A percentile compares a stretch with the other conserved stretches of the same genome.
Evolutionary conservation across 2,329 filamentous ascomycete species (phyloP).

Genomic region (Fusarium phyllophilum): DNA sequence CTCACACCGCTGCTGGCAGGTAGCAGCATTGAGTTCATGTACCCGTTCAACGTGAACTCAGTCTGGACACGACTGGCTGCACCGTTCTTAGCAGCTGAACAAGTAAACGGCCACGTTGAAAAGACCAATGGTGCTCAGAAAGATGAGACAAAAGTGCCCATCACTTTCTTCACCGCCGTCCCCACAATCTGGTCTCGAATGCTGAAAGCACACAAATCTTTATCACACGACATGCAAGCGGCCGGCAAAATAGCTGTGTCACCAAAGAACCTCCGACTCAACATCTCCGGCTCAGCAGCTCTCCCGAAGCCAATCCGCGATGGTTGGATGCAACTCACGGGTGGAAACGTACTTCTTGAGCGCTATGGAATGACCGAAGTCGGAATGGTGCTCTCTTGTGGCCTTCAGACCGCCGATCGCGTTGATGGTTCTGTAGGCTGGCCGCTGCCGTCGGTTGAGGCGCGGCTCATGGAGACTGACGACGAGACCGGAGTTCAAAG

Average conservation of each 20-base stretch:
- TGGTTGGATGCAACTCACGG: constrained; percentile 81
- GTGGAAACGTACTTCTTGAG: constrained; percentile 89
- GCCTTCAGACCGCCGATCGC: constrained; percentile 78
- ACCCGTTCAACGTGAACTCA: constrained; percentile 86
- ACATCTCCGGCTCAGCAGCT: constrained; percentile 94
- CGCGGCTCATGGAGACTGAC: constrained; percentile 76
- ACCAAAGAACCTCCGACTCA: constrained; percentile 82
- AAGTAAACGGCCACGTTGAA: constrained; percentile 35
- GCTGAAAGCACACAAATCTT: constrained; percentile 73
- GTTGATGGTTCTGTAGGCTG: constrained; percentile 94
- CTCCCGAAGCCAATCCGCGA: constrained; percentile 88
- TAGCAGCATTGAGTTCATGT: constrained; percentile 91
- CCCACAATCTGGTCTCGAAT: constrained; percentile 95
- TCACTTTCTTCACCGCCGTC: constrained; percentile 95
- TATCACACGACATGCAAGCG: constrained; percentile 69
- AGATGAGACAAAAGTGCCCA: constrained; percentile 46
- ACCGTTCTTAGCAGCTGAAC: constrained; percentile 69
- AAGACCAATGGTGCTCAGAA: background rate
- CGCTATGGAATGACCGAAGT: constrained; percentile 99
- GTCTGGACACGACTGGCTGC: constrained; percentile 88
- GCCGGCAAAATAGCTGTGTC: constrained; percentile 77
- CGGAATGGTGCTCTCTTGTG: constrained; percentile 97
- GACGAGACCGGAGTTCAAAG: constrained; percentile 70
- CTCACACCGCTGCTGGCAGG: constrained; percentile 88
- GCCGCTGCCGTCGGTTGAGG: constrained; percentile 89